Percentiles rank a stretch among this genome's conserved stretches.
Conservation (phyloP, 768 basidiomycete genomes). For the Leccinum sublutescens region DNA sequence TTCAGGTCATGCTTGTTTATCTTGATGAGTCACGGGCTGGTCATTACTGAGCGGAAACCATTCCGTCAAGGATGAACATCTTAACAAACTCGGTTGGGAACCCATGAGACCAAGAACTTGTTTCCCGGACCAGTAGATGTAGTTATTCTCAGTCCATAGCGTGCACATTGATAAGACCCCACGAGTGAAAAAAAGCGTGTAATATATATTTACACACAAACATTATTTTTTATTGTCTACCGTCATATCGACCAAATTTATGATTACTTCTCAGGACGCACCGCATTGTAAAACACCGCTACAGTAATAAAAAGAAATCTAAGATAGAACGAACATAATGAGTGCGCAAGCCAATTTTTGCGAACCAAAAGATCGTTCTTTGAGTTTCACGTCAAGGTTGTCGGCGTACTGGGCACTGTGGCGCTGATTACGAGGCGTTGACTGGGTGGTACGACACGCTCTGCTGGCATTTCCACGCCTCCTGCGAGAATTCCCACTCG, state of each 20-base stretch:
- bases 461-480: conserved; percentile 52
- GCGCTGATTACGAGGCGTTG: conserved; percentile 37
- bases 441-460: conserved; percentile 45
- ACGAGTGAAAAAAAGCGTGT: neutral
- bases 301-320: conserved; percentile 3
- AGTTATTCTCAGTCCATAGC: neutral
- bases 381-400: neutral
- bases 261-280: neutral
- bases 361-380: neutral
- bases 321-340: conserved; percentile 17
- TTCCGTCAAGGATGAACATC: conserved; percentile 34
- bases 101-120: conserved; percentile 28
- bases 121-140: conserved; percentile 6
- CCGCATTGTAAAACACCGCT: neutral
- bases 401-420: conserved; percentile 8
- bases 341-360: neutral
- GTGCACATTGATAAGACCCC: neutral
- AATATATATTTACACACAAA: conserved; percentile 2
- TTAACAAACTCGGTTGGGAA: conserved; percentile 42
- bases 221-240: conserved; percentile 1
- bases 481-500: conserved; percentile 67
- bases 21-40: conserved; percentile 2
- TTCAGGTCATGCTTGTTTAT: neutral
- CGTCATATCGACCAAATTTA: neutral
- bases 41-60: conserved; percentile 21